These are phyloP conservation scores for Kodamaea jinghongensis DNA, from an alignment of 805 yeast species.

Conservation along the genomic window DNA sequence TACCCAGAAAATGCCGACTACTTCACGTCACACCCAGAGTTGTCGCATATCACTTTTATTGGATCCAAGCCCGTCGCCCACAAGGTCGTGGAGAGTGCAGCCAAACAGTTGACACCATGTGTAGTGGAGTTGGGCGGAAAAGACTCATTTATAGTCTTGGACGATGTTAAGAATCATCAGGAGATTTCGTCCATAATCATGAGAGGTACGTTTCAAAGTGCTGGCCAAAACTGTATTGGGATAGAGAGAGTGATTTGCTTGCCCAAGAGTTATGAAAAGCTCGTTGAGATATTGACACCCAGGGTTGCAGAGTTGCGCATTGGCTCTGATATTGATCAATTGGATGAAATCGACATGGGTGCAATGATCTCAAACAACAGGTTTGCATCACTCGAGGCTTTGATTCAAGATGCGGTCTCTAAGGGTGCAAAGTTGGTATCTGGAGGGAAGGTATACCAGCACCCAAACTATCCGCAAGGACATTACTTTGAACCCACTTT, in stretches of 20 bases:
- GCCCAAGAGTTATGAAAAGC: constrained; percentile 59
- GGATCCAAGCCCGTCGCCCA: constrained; percentile 96
- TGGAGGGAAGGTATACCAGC: constrained; percentile 80
- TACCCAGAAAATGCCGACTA: constrained; percentile 88
- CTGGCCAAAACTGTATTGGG: constrained; percentile 98
- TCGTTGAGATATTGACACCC: constrained; percentile 54
- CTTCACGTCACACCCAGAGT: constrained; percentile 77
- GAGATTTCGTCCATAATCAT: constrained; percentile 70
- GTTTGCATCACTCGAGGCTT: constrained; percentile 61
- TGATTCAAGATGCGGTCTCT: constrained; percentile 69
- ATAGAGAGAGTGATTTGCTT: constrained; percentile 89
- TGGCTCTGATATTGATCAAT: constrained; percentile 91
- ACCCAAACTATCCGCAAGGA: constrained; percentile 95
- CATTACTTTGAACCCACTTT: constrained; percentile 91
- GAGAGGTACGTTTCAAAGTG: constrained; percentile 95
- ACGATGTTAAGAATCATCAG: constrained; percentile 59
- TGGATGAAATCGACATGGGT: constrained; percentile 92
- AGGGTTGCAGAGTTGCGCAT: constrained; percentile 64
- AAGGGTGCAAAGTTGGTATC: constrained; percentile 76
- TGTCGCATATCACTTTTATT: constrained; percentile 88
- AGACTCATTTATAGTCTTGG: constrained; percentile 85
- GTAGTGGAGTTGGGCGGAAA: constrained; percentile 97
- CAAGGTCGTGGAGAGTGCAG: constrained; percentile 77
- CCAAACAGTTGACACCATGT: constrained; percentile 86
- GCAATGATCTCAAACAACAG: constrained; percentile 84